Conservation (phyloP, 192 early-diverging fungal species). For the Backusella liffmaniae region DNA sequence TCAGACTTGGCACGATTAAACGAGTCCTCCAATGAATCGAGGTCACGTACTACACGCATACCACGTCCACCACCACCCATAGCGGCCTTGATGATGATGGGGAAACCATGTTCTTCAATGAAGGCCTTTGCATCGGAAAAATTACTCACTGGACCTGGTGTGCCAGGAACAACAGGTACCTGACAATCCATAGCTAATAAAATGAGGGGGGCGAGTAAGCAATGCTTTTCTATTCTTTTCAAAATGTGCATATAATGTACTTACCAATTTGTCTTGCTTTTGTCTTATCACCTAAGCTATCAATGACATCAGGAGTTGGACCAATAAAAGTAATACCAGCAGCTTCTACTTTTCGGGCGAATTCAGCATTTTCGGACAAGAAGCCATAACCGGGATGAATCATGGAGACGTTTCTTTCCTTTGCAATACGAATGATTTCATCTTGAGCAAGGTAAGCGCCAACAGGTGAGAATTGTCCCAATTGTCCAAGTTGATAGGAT, state of each 20-base stretch:
- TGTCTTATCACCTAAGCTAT: slow-evolving; percentile 90
- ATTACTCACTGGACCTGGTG: slow-evolving; percentile 70
- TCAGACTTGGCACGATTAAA: slow-evolving; percentile 88
- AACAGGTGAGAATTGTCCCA: slow-evolving; percentile 78
- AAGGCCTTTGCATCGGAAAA: slow-evolving; percentile 67
- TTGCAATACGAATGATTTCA: slow-evolving; percentile 88
- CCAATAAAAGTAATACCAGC: slow-evolving; percentile 92
- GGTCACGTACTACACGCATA: slow-evolving; percentile 88
- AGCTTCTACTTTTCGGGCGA: slow-evolving; percentile 81
- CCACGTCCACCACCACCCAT: slow-evolving; percentile 89
- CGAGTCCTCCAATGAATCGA: slow-evolving; percentile 60
- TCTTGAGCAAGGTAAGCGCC: slow-evolving; percentile 93
- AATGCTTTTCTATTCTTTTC: slow-evolving; percentile 24
- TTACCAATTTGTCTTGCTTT: slow-evolving; percentile 82
- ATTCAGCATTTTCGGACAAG: slow-evolving; percentile 88
- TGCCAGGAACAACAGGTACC: slow-evolving; percentile 91
- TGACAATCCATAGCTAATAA: slow-evolving; percentile 64
- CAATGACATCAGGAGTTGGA: slow-evolving; percentile 79
- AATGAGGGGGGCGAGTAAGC: background rate
- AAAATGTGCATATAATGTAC: slow-evolving; percentile 71
- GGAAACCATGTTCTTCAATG: slow-evolving; percentile 78
- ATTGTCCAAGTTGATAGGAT: slow-evolving; percentile 88
- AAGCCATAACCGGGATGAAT: slow-evolving; percentile 98
- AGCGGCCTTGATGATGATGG: slow-evolving; percentile 94
- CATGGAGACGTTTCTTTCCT: slow-evolving; percentile 68